Evolutionary conservation across 331 rosid species (phyloP).

Genomic region (Telfairia occidentalis): DNA sequence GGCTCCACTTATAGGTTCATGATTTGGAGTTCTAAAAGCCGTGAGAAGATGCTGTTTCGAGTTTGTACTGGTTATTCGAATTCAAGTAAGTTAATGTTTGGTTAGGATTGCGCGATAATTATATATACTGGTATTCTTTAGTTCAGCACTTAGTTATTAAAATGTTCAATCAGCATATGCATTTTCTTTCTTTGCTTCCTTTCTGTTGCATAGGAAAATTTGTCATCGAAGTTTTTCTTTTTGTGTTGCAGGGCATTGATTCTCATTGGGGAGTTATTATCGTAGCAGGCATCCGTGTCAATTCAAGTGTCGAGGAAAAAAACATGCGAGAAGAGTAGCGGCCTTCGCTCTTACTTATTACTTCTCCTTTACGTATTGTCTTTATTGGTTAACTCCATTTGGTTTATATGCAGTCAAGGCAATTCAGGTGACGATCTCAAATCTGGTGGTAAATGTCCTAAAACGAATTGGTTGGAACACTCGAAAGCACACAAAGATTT

Average conservation of each 20-base stretch:
- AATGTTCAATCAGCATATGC: background rate
- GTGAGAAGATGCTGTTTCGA: background rate
- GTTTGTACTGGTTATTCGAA: background rate
- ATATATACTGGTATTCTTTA: background rate
- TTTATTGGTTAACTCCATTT: background rate
- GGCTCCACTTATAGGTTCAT: background rate
- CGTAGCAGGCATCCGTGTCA: background rate
- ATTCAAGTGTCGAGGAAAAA: background rate
- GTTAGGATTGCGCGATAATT: background rate
- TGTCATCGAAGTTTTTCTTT: background rate
- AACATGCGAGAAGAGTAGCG: slow-evolving; percentile 4
- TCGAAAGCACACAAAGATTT: slow-evolving; percentile 46
- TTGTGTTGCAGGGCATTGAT: slow-evolving; percentile 21
- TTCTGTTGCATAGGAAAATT: background rate
- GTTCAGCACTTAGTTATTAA: background rate
- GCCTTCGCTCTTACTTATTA: background rate
- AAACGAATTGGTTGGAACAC: slow-evolving; percentile 54
- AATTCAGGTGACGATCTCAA: slow-evolving; percentile 18
- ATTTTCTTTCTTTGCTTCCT: background rate
- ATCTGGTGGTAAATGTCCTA: slow-evolving; percentile 25
- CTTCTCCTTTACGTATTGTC: background rate
- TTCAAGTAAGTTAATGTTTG: background rate
- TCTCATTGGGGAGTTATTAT: background rate
- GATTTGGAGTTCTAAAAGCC: background rate
- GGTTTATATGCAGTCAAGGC: slow-evolving; percentile 24